Conservation (phyloP, 805 yeast species). For the Hanseniaspora mollemarum region DNA sequence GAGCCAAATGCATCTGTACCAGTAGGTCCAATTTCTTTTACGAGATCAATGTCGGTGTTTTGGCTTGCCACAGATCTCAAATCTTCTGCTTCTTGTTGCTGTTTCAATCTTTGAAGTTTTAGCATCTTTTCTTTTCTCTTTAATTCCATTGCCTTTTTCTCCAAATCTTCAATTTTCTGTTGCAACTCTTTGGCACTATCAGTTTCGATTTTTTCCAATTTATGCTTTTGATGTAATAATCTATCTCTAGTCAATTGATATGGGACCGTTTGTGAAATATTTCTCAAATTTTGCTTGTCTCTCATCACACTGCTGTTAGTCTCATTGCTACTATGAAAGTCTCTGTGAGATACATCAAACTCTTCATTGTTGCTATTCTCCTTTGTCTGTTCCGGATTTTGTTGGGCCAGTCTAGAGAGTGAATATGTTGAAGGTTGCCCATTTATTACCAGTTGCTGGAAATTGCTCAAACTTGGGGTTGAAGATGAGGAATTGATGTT, state of each 20-base stretch:
- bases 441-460: constrained; percentile 17
- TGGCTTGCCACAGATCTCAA: background rate
- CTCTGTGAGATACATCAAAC: background rate
- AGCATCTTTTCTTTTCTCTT: constrained; percentile 53
- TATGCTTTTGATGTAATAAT: constrained; percentile 61
- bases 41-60: background rate
- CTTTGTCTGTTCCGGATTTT: background rate
- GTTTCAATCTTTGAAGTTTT: constrained; percentile 20
- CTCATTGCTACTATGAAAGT: background rate
- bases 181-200: constrained; percentile 66
- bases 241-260: constrained; percentile 69
- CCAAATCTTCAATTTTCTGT: constrained; percentile 62
- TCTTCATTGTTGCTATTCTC: background rate
- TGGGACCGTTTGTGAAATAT: constrained; percentile 76
- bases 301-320: constrained; percentile 18
- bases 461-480: constrained; percentile 31
- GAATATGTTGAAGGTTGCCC: constrained; percentile 16
- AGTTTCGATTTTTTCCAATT: constrained; percentile 66
- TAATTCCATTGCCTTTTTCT: constrained; percentile 60
- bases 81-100: background rate
- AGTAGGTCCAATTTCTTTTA: background rate
- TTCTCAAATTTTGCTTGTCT: constrained; percentile 55
- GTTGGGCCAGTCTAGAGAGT: constrained; percentile 9
- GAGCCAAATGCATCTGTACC: background rate
- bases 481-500: constrained; percentile 24